Evolutionary conservation across 1,284 basidiomycete species (phyloP), one percentile per base, ranked within the genome.

Genomic region (Mrakiaceae sp.): DNA sequence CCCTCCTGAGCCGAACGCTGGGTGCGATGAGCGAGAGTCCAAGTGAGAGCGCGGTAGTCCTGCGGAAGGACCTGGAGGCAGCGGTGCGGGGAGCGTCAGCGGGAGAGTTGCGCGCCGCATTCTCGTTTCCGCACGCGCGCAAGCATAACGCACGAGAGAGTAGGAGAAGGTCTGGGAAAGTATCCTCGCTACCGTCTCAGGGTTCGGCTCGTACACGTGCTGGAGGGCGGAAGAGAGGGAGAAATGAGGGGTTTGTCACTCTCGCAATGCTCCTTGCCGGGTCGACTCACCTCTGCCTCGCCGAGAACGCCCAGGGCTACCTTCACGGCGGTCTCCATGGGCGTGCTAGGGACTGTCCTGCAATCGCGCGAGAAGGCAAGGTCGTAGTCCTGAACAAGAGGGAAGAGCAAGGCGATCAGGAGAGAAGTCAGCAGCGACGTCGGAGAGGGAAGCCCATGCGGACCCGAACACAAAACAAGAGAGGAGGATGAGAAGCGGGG

Each of bases 1-100:
- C 65, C 65, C 49, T 66, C 65, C 46, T 63, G 61, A 50, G 65
- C 61, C 5, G 61, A 63, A 6, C 65, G 61, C 49, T 66, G 65
- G 27, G 55, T 58, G 16, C 62, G 61, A 42, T 63, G 57, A 39
- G 65, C 65, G 58, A 66, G 53, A 27, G 65, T 66, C 65, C 65
- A 66, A 6, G 65, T 66, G 39, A 66, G 58, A 2, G 62, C 48
- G n/a, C 62, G 61, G 52, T 60, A 66, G 58, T 63, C 65, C 8
- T 63, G 60, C n/a, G 64, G 60, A 14, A 66, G 60, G 40, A 66
- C 64, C 63, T 64, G 52, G 3, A 10, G 6, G 48, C 10, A 16
- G 14, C 12, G 53, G 10, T 5, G 6, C 8, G 12, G 16, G 42
- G 10, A 44, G 44, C 44, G 44, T 46, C 5, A 11, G 40, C 2